These are phyloP conservation scores for Solanum ahanhuiri DNA, from an alignment of 257 asterid species.

Conservation along the genomic window DNA sequence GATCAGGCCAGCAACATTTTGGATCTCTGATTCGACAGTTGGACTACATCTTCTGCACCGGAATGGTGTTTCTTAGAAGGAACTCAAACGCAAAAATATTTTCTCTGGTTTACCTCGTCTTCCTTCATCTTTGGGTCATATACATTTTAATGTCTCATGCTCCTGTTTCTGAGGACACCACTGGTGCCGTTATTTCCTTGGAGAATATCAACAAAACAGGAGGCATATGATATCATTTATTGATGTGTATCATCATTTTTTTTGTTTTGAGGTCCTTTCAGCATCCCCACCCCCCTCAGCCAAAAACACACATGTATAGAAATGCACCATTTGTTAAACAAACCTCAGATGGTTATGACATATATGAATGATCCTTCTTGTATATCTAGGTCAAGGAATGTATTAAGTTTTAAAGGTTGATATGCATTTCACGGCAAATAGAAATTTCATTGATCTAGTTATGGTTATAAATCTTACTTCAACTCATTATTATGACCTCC, in stretches of 20 bases:
- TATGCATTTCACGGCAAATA: no score
- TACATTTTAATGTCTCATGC: constrained; percentile 66
- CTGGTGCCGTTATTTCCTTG: constrained; percentile 56
- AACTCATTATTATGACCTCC: no score
- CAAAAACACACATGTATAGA: constrained; percentile 1
- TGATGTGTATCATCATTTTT: not conserved
- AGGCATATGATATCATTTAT: constrained; percentile 24
- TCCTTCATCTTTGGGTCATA: constrained; percentile 82
- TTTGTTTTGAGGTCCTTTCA: not conserved
- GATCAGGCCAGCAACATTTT: constrained; percentile 62
- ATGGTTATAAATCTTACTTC: no score
- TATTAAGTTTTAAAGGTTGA: no score
- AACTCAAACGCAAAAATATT: constrained; percentile 63
- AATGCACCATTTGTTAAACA: not conserved
- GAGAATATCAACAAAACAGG: constrained; percentile 78
- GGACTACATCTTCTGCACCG: constrained; percentile 70
- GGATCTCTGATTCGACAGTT: constrained; percentile 71
- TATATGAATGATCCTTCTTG: no score
- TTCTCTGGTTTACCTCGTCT: constrained; percentile 49
- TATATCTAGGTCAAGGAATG: no score
- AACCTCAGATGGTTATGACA: no score
- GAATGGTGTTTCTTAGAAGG: constrained; percentile 53
- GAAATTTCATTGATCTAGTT: no score
- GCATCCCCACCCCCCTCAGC: not conserved
- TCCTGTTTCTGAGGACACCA: constrained; percentile 37